A percentile compares a stretch with the other conserved stretches of the same genome.
phyloP scores from a whole-genome alignment of 306 rosid genomes.

The Cucurbita argyrosperma region DNA sequence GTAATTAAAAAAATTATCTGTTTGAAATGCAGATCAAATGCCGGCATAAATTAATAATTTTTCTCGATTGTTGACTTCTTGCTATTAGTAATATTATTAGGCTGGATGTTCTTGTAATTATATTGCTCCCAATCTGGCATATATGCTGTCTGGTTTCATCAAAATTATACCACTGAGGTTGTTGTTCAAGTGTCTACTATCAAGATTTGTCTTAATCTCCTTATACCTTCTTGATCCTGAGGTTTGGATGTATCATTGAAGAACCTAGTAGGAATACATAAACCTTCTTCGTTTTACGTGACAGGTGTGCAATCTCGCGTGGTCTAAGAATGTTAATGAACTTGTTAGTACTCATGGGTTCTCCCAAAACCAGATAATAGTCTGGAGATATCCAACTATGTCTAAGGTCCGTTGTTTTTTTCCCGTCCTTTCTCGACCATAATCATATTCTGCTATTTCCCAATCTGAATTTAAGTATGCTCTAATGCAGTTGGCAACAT shows the following conservation, averaged over 20 bases:
- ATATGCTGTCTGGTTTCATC: background rate
- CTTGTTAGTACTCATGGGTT: slow-evolving; percentile 96
- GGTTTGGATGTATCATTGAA: background rate
- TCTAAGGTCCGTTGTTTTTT: slow-evolving; percentile 52
- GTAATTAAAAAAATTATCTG: background rate
- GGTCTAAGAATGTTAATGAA: slow-evolving; percentile 98
- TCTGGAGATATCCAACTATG: slow-evolving; percentile 97
- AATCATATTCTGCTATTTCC: background rate
- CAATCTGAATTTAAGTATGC: slow-evolving; percentile 2
- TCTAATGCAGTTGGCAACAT: slow-evolving; percentile 67
- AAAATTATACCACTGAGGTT: background rate
- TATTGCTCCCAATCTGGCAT: background rate
- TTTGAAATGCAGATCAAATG: background rate
- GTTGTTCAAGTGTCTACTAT: slow-evolving; percentile 5
- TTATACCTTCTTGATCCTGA: background rate
- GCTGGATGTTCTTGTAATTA: background rate
- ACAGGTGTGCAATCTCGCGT: slow-evolving; percentile 95
- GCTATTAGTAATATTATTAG: background rate
- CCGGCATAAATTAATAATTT: background rate
- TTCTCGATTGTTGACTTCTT: background rate
- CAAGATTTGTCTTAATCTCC: background rate
- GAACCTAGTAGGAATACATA: background rate
- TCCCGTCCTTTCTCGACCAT: background rate
- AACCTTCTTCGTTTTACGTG: slow-evolving; percentile 12
- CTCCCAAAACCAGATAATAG: slow-evolving; percentile 95